These are phyloP conservation scores for Atalantia buxifolia DNA, from an alignment of 345 rosid genomes.

Conservation along the genomic window DNA sequence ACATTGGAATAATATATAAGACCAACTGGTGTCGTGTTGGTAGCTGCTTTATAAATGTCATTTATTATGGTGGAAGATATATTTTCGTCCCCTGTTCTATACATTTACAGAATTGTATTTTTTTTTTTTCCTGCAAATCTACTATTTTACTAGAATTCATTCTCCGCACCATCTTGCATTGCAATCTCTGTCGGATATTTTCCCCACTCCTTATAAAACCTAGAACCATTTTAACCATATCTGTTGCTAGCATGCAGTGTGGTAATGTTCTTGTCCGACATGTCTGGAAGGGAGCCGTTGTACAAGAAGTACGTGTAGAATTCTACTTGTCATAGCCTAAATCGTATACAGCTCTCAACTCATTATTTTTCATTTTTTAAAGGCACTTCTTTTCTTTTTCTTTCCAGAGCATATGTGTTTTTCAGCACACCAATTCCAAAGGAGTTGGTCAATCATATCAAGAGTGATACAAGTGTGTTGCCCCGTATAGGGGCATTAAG, in stretches of 20 bases:
- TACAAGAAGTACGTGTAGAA: constrained; percentile 66
- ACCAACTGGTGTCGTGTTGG: neutral
- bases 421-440: constrained; percentile 75
- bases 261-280: constrained; percentile 95
- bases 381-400: neutral
- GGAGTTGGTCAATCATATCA: constrained; percentile 83
- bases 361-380: constrained; percentile 15
- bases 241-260: constrained; percentile 67
- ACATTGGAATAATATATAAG: neutral
- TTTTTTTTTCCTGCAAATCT: too few species aligned
- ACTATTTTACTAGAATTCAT: neutral
- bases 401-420: constrained; percentile 73
- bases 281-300: constrained; percentile 97
- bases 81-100: neutral
- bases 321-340: neutral
- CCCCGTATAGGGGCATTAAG: constrained; percentile 90
- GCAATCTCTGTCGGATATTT: neutral
- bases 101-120: too few species aligned
- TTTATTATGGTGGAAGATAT: neutral
- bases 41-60: neutral
- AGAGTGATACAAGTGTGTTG: constrained; percentile 73
- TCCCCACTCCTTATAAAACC: neutral
- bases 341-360: neutral
- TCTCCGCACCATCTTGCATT: neutral
- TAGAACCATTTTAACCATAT: constrained; percentile 24